phyloP scores from a whole-genome alignment of 2,329 filamentous ascomycete species.

The Aspergillus hiratsukae region DNA sequence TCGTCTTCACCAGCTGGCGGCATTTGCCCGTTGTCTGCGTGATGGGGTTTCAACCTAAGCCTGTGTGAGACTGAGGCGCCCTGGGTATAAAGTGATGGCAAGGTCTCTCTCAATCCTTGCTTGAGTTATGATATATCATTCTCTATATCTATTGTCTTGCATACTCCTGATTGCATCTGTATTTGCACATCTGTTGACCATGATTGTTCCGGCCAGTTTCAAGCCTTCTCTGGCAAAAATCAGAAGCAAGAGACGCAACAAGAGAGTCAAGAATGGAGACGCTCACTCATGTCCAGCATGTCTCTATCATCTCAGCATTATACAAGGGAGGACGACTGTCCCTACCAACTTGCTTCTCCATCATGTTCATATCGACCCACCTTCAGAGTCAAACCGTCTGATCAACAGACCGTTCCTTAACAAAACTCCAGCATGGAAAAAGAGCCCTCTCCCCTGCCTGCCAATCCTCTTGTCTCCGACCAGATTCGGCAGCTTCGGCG shows the following conservation, averaged over 20 bases:
- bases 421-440: slow-evolving; percentile 9
- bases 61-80: neutral
- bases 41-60: neutral
- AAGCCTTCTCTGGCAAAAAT: neutral
- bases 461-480: slow-evolving; percentile 3
- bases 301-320: neutral
- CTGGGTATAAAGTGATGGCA: neutral
- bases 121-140: neutral
- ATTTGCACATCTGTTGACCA: neutral
- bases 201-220: neutral
- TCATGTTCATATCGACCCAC: neutral
- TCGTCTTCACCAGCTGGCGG: neutral
- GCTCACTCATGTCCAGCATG: neutral
- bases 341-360: neutral
- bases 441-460: slow-evolving; percentile 8
- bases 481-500: slow-evolving; percentile 22
- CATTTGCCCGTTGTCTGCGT: neutral
- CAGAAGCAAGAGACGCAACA: neutral
- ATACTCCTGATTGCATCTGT: neutral
- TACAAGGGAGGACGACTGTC: neutral
- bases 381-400: neutral
- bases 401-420: neutral
- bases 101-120: neutral
- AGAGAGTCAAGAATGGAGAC: neutral
- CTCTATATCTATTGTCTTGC: neutral